These are phyloP conservation scores for Fusarium falciforme DNA, from an alignment of 2,329 filamentous ascomycete species.

Conservation along the genomic window DNA sequence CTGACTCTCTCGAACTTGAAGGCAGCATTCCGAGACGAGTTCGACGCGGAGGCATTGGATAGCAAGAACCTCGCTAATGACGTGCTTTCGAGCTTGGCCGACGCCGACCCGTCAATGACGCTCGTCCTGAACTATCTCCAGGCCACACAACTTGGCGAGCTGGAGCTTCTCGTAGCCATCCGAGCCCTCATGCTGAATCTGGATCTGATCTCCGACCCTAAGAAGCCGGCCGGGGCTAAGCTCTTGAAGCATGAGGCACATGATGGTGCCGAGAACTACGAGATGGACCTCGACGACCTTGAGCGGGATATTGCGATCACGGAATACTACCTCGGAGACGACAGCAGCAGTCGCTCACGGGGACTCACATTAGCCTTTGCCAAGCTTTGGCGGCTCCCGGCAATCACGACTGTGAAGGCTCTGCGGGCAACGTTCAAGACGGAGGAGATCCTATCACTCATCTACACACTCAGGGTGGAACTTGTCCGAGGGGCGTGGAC, in stretches of 20 bases:
- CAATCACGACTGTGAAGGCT: slow-evolving; percentile 68
- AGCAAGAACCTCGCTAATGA: slow-evolving; percentile 66
- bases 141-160: slow-evolving; percentile 71
- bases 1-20: slow-evolving; percentile 69
- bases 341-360: slow-evolving; percentile 70
- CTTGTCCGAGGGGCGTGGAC: slow-evolving; percentile 82
- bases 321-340: slow-evolving; percentile 73
- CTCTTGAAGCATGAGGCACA: slow-evolving; percentile 47
- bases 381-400: slow-evolving; percentile 75
- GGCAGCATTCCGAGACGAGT: slow-evolving; percentile 65
- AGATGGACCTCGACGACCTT: slow-evolving; percentile 68
- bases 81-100: slow-evolving; percentile 70
- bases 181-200: slow-evolving; percentile 76
- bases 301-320: slow-evolving; percentile 76
- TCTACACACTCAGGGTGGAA: slow-evolving; percentile 78
- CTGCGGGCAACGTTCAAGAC: slow-evolving; percentile 73
- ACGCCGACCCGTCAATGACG: slow-evolving; percentile 76
- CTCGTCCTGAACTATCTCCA: slow-evolving; percentile 74
- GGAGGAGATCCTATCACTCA: slow-evolving; percentile 76
- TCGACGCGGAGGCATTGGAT: slow-evolving; percentile 57
- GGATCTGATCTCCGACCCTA: slow-evolving; percentile 64
- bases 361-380: slow-evolving; percentile 76
- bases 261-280: slow-evolving; percentile 50
- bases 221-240: slow-evolving; percentile 47
- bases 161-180: slow-evolving; percentile 75